Evolutionary conservation across 495 filamentous ascomycete genomes (phyloP).

Genomic region (Entonaema liquescens): DNA sequence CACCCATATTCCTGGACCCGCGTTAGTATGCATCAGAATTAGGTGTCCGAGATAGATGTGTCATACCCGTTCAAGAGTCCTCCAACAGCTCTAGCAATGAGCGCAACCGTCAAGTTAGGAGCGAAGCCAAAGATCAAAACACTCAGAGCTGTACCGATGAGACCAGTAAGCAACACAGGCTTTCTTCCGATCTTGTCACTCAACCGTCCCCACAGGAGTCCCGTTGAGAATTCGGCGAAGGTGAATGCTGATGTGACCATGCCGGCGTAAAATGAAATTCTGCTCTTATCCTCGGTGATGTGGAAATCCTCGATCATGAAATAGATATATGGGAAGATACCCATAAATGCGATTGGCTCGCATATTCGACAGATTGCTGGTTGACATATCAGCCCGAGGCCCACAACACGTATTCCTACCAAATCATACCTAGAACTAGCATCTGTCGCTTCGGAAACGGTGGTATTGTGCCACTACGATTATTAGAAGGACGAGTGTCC

Average conservation of each 20-base stretch:
- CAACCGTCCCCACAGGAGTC: slow-evolving; percentile 89
- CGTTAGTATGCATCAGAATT: slow-evolving; percentile 19
- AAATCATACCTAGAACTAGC: slow-evolving; percentile 72
- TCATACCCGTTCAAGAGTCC: slow-evolving; percentile 89
- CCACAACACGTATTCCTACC: slow-evolving; percentile 19
- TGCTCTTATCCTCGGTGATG: slow-evolving; percentile 76
- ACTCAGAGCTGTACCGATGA: slow-evolving; percentile 89
- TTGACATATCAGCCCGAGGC: slow-evolving; percentile 48
- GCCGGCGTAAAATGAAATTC: slow-evolving; percentile 91
- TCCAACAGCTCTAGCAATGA: slow-evolving; percentile 87
- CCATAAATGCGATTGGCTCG: slow-evolving; percentile 99
- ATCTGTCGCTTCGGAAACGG: slow-evolving; percentile 68
- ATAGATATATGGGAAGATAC: slow-evolving; percentile 98
- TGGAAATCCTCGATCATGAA: slow-evolving; percentile 95
- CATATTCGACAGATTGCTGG: slow-evolving; percentile 92
- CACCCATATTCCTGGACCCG: slow-evolving; percentile 77
- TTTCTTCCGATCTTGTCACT: slow-evolving; percentile 94
- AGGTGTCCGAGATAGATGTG: slow-evolving; percentile 6
- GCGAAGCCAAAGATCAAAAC: slow-evolving; percentile 95
- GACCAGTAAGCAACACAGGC: slow-evolving; percentile 85
- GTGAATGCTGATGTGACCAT: slow-evolving; percentile 98
- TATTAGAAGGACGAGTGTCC: slow-evolving; percentile 28
- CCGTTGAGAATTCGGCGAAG: slow-evolving; percentile 91
- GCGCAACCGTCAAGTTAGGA: slow-evolving; percentile 79
- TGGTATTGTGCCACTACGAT: slow-evolving; percentile 39